These are phyloP conservation scores for Cinchona pubescens DNA, from an alignment of 257 asterid genomes.

Conservation along the genomic window DNA sequence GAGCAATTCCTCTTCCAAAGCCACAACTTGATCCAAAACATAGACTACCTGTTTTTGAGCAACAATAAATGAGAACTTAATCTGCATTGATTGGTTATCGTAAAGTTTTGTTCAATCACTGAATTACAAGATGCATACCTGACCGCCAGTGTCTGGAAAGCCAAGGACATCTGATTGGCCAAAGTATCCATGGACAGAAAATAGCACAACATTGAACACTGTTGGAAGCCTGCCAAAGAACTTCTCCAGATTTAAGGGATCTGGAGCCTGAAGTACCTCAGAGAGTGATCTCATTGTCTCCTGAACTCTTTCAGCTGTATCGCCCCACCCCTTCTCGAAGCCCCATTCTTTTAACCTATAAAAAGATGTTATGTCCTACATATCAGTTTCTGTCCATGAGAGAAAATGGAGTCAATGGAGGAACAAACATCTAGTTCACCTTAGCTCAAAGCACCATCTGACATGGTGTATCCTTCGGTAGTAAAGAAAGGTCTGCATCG, in stretches of 20 bases:
- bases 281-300: slow-evolving; percentile 75
- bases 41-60: slow-evolving; percentile 62
- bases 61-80: not conserved
- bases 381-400: not conserved
- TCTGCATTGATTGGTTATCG: not conserved
- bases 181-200: slow-evolving; percentile 84
- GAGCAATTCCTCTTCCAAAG: slow-evolving; percentile 84
- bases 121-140: slow-evolving; percentile 37
- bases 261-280: slow-evolving; percentile 84
- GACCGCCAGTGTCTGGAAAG: slow-evolving; percentile 96
- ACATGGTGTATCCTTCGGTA: slow-evolving; percentile 67
- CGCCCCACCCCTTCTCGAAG: slow-evolving; percentile 92
- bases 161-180: slow-evolving; percentile 93
- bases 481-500: slow-evolving; percentile 55
- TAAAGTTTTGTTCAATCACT: not conserved
- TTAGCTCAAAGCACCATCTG: slow-evolving; percentile 71
- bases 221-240: slow-evolving; percentile 76
- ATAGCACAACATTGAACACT: slow-evolving; percentile 69
- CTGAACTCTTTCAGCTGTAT: slow-evolving; percentile 67
- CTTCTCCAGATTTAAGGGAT: slow-evolving; percentile 51
- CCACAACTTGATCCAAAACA: slow-evolving; percentile 91
- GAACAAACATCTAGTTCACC: slow-evolving; percentile 34
- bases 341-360: slow-evolving; percentile 89
- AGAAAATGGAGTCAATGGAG: not conserved
- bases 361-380: not conserved